Conservation (phyloP, 306 rosid genomes). For the Inga oerstediana region DNA sequence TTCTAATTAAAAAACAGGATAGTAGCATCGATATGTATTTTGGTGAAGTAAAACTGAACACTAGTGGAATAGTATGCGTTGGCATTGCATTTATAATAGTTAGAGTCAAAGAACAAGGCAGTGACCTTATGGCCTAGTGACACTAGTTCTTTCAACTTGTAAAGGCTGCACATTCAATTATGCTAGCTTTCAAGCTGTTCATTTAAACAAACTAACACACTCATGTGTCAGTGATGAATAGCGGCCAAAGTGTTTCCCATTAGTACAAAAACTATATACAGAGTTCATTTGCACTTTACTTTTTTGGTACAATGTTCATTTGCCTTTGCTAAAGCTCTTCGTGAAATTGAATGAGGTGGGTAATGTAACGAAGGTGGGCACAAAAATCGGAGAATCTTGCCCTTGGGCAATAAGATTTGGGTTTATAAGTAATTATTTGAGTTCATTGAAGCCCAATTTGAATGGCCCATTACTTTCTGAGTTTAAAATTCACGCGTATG, state of each 20-base stretch:
- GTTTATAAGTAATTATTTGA: not conserved
- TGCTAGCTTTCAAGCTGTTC: not conserved
- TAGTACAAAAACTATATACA: not conserved
- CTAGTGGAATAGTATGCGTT: not conserved
- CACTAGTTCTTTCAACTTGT: not conserved
- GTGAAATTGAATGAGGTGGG: not conserved
- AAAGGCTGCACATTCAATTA: not conserved
- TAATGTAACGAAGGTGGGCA: not conserved
- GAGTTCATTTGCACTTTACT: not conserved
- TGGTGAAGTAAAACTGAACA: not conserved
- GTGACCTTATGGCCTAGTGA: not conserved
- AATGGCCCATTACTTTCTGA: not conserved
- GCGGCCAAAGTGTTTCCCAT: not conserved
- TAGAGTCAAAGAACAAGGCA: not conserved
- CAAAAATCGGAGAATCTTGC: not conserved
- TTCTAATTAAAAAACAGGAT: too few species aligned
- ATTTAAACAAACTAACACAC: not conserved
- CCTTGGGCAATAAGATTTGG: not conserved
- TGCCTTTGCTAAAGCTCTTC: not conserved
- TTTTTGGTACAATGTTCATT: not conserved
- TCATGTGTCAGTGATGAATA: not conserved
- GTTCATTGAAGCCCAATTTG: not conserved
- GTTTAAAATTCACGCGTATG: slow-evolving; percentile 13
- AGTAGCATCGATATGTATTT: not conserved
- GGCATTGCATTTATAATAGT: not conserved